phyloP scores from a whole-genome alignment of 495 filamentous ascomycete genomes.

The Trichoderma gamsii region DNA sequence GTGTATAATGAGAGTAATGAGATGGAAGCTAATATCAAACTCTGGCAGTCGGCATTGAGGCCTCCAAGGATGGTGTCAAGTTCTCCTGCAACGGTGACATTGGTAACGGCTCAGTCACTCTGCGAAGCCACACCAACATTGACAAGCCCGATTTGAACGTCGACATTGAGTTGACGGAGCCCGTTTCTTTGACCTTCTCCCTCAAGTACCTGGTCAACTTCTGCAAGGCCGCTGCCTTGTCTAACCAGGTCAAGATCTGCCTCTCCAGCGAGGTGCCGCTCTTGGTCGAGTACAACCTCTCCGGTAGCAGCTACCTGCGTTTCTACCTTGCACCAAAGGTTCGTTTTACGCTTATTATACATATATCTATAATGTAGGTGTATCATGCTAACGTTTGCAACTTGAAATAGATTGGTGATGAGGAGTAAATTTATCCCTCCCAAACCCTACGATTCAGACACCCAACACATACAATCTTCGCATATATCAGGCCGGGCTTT shows the following conservation, averaged over 20 bases:
- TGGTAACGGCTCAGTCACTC: conserved; percentile 85
- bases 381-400: conserved; percentile 18
- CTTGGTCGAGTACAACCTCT: conserved; percentile 82
- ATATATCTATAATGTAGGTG: background rate
- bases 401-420: conserved; percentile 70
- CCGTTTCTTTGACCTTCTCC: conserved; percentile 93
- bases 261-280: conserved; percentile 95
- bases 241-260: conserved; percentile 76
- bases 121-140: conserved; percentile 81
- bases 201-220: conserved; percentile 99
- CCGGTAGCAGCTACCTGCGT: conserved; percentile 78
- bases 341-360: conserved; percentile 22
- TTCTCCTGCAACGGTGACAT: conserved; percentile 94
- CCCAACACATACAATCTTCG: background rate
- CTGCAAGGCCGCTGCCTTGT: conserved; percentile 91
- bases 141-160: conserved; percentile 85
- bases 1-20: conserved; percentile 16
- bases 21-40: conserved; percentile 4
- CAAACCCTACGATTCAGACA: background rate
- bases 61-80: conserved; percentile 93
- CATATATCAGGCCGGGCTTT: background rate
- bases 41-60: conserved; percentile 74
- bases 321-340: conserved; percentile 99
- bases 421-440: conserved; percentile 55
- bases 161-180: conserved; percentile 84